Evolutionary conservation across 1,139 yeast species (phyloP).

Genomic region (Nakaseomyces kungkrabaensis): DNA sequence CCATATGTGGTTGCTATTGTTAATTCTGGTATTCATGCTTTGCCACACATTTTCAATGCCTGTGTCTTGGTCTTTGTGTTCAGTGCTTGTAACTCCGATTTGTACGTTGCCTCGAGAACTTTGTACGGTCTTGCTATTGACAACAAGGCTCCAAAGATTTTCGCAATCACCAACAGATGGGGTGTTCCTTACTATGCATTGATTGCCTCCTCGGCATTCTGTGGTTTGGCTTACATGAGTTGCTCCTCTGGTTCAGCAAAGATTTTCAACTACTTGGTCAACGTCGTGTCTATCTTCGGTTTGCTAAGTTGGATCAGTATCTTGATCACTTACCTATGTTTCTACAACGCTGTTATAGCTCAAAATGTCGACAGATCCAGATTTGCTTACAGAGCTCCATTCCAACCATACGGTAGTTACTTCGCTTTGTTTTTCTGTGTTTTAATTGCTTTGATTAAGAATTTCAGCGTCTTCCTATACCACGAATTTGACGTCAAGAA

Average conservation of each 20-base stretch:
- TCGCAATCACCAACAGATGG: slow-evolving; percentile 48
- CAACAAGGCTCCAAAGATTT: slow-evolving; percentile 54
- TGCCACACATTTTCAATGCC: slow-evolving; percentile 61
- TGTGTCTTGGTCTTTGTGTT: slow-evolving; percentile 58
- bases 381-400: slow-evolving; percentile 53
- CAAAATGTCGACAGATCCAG: slow-evolving; percentile 44
- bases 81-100: slow-evolving; percentile 64
- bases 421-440: slow-evolving; percentile 47
- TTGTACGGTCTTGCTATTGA: slow-evolving; percentile 53
- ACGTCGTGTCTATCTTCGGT: slow-evolving; percentile 63
- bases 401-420: slow-evolving; percentile 57
- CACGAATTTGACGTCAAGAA: slow-evolving; percentile 45
- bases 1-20: slow-evolving; percentile 60
- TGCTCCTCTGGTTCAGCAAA: slow-evolving; percentile 43
- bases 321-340: slow-evolving; percentile 51
- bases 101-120: slow-evolving; percentile 62
- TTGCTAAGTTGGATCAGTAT: slow-evolving; percentile 61
- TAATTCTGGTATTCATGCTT: slow-evolving; percentile 50
- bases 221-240: slow-evolving; percentile 54
- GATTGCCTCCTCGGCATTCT: slow-evolving; percentile 36
- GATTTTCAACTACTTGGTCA: slow-evolving; percentile 59
- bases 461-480: slow-evolving; percentile 59
- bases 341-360: slow-evolving; percentile 54
- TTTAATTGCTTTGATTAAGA: slow-evolving; percentile 56
- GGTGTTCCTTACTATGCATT: slow-evolving; percentile 58